phyloP scores from a whole-genome alignment of 1,139 yeast genomes.

The Candida glucosophila region DNA sequence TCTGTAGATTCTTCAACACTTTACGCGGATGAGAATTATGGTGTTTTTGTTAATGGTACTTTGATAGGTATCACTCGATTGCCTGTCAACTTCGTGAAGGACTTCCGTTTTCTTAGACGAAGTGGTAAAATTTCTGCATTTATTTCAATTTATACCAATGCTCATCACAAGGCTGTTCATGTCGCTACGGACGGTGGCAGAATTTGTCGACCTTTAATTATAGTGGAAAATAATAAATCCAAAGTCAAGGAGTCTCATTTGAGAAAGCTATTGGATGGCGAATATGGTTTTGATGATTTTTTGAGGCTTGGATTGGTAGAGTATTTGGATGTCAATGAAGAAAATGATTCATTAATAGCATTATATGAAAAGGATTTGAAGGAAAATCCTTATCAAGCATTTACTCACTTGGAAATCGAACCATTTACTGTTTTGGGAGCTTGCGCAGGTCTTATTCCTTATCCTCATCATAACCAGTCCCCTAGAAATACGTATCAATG shows the following conservation, averaged over 20 bases:
- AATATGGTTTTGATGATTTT: conserved; percentile 84
- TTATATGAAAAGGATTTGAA: conserved; percentile 56
- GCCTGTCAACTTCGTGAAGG: conserved; percentile 71
- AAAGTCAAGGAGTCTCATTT: conserved; percentile 69
- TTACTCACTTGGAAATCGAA: conserved; percentile 92
- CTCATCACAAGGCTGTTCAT: conserved; percentile 87
- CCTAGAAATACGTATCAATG: conserved; percentile 98
- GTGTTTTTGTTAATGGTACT: conserved; percentile 90
- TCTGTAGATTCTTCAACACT: conserved; percentile 78
- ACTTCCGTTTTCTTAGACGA: conserved; percentile 76
- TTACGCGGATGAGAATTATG: conserved; percentile 69
- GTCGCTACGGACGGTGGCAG: conserved; percentile 99
- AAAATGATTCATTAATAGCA: conserved; percentile 90
- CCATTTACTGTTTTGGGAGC: conserved; percentile 97
- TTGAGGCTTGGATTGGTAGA: conserved; percentile 82
- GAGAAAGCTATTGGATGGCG: conserved; percentile 50
- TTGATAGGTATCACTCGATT: conserved; percentile 82
- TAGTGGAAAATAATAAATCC: conserved; percentile 65
- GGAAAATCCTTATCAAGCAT: conserved; percentile 23
- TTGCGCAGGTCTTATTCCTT: conserved; percentile 98
- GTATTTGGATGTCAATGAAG: conserved; percentile 95
- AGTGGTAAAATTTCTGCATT: conserved; percentile 82
- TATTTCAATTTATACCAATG: conserved; percentile 81
- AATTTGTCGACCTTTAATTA: conserved; percentile 92
- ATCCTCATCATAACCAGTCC: conserved; percentile 97